phyloP scores from a whole-genome alignment of 257 asterid genomes.

The Gentiana macrophylla region DNA sequence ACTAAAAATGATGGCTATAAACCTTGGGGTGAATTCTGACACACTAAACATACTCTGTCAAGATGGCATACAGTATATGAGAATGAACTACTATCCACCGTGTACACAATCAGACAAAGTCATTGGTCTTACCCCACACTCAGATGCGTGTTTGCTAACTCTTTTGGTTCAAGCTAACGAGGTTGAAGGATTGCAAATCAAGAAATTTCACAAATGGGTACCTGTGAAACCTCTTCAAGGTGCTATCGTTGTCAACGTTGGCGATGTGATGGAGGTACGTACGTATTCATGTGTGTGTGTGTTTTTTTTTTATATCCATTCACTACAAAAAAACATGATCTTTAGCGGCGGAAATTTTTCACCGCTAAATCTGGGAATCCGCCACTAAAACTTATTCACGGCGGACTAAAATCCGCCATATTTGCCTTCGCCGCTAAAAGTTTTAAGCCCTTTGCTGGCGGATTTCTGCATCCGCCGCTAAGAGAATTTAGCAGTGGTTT shows the following conservation, averaged over 20 bases:
- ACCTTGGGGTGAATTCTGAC: conserved; percentile 21
- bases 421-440: no score
- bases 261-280: conserved; percentile 24
- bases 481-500: no score
- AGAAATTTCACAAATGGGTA: conserved; percentile 17
- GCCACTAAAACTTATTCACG: no score
- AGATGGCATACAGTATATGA: conserved; percentile 26
- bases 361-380: no score
- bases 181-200: conserved; percentile 28
- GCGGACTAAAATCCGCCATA: no score
- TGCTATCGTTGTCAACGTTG: conserved; percentile 24
- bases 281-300: no score
- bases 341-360: no score
- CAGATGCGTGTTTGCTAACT: conserved; percentile 26
- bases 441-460: no score
- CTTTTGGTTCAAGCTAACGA: conserved; percentile 21
- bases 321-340: no score
- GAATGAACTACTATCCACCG: conserved; percentile 38
- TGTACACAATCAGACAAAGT: conserved; percentile 24
- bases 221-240: conserved; percentile 19
- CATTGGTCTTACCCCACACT: conserved; percentile 26
- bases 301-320: no score
- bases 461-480: no score
- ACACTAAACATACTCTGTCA: conserved; percentile 10
- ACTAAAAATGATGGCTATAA: conserved; percentile 13